Base-by-base conservation (phyloP, 176 grass and related monocot species). In the Luzula sylvatica region DNA sequence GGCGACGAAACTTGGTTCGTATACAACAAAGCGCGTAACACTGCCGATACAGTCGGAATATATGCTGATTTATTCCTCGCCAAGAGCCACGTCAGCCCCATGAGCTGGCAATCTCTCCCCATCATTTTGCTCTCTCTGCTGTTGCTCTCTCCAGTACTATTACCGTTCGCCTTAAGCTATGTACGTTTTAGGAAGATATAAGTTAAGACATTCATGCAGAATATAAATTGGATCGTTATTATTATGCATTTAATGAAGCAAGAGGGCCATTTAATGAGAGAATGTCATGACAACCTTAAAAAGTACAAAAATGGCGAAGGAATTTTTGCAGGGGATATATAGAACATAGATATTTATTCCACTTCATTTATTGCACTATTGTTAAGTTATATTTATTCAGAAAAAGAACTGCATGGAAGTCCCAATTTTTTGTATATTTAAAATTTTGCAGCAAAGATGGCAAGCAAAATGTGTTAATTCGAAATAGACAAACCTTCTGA, bases 81-180 rank as follows among this genome's bases (percentile, higher is more conserved):
- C 57, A 98, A 66, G 45, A 98, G 82, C 93, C 93, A 98, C 7
- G 93, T 92, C 69, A 98, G 71, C 0, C 93, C 93, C 86, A 98
- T 98, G 65, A 98, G 86, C 86, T 98, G 93, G 81, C 93, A 98
- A 71, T 98, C 93, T 19, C 82, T 81, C 18, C 82, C 86, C 39
- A 98, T 71, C 86, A 98, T 92, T 75, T 67, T 87, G 27, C 86
- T 75, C 57, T 98, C 93, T 9, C 72, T 66, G 43, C 35, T 72
- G 40, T 50, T 39, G 19, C 57, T 78, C 42, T 74, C 68, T 4
- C 53, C 70, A 45, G 70, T 73, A 32, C 77, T 63, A 26, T 69
- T 58, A 18, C 65, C 81, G 65, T 92, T 90, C 40, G 86, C 42
- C 93, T 98, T 67, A 44, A 77, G n/a, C n/a, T n/a, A n/a, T n/a